These are phyloP conservation scores for Fusarium redolens DNA, from an alignment of 2,329 filamentous ascomycete genomes.

Conservation along the genomic window DNA sequence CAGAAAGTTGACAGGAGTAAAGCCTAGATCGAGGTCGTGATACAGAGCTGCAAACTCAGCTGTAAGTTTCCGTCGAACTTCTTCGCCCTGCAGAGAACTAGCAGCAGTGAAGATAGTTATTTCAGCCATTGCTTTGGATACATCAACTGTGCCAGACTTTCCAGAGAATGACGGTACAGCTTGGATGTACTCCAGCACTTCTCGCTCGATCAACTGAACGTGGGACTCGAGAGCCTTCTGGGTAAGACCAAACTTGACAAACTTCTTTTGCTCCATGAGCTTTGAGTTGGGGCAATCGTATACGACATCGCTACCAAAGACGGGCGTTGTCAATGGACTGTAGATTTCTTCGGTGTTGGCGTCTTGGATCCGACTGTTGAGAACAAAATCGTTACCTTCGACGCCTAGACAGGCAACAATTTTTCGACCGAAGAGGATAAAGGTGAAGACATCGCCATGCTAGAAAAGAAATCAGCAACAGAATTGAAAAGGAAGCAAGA, in stretches of 20 bases:
- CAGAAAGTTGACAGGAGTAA: conserved; percentile 85
- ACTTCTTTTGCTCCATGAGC: conserved; percentile 91
- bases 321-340: conserved; percentile 61
- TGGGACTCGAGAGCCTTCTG: conserved; percentile 72
- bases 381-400: conserved; percentile 66
- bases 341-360: conserved; percentile 68
- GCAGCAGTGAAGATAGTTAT: conserved; percentile 86
- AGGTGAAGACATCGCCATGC: conserved; percentile 66
- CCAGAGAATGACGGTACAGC: conserved; percentile 67
- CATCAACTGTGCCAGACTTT: conserved; percentile 69
- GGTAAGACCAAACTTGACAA: conserved; percentile 78
- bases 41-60: conserved; percentile 79
- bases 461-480: conserved; percentile 37
- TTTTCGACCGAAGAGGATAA: conserved; percentile 62
- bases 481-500: rapidly evolving
- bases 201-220: conserved; percentile 76
- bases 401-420: conserved; percentile 63
- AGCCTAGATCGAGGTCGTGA: conserved; percentile 81
- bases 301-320: conserved; percentile 82
- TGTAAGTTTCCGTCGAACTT: conserved; percentile 78
- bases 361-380: conserved; percentile 65
- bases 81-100: conserved; percentile 78
- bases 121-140: conserved; percentile 76
- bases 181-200: conserved; percentile 75
- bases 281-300: conserved; percentile 88